These are phyloP conservation scores for Aciculosporium take DNA, from an alignment of 2,329 filamentous ascomycete species.

Conservation along the genomic window DNA sequence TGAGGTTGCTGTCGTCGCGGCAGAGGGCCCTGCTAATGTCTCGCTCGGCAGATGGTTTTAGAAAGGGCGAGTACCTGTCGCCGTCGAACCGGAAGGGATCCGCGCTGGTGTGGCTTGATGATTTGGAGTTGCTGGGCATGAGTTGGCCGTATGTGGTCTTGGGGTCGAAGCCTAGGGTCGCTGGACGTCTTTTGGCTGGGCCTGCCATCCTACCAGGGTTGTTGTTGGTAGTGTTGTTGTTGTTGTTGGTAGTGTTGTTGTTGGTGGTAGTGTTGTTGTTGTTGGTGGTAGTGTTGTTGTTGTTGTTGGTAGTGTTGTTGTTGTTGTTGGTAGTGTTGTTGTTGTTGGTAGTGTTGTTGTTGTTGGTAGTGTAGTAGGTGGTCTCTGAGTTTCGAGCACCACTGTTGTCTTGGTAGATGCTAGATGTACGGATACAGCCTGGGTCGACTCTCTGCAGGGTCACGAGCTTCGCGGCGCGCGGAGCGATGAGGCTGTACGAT, in stretches of 20 bases:
- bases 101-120: slow-evolving; percentile 21
- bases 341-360: not conserved
- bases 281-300: not conserved
- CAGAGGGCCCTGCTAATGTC: slow-evolving; percentile 29
- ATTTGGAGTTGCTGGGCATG: slow-evolving; percentile 12
- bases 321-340: not conserved
- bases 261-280: not conserved
- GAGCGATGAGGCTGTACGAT: not conserved
- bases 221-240: not conserved
- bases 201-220: not conserved
- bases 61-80: slow-evolving; percentile 22
- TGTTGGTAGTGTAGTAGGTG: too few relatives aligned
- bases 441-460: not conserved
- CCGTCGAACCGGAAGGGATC: slow-evolving; percentile 35
- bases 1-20: slow-evolving; percentile 13
- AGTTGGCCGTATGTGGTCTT: slow-evolving; percentile 2
- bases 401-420: slow-evolving; percentile 4
- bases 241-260: not conserved
- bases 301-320: not conserved
- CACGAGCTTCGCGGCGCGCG: not conserved
- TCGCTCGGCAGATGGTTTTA: slow-evolving; percentile 25
- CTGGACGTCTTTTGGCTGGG: slow-evolving; percentile 5
- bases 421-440: slow-evolving; percentile 2
- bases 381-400: not conserved
- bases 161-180: slow-evolving; percentile 4